Conservation (phyloP, 192 early-diverging fungal species). For the Coemansia sp. region DNA sequence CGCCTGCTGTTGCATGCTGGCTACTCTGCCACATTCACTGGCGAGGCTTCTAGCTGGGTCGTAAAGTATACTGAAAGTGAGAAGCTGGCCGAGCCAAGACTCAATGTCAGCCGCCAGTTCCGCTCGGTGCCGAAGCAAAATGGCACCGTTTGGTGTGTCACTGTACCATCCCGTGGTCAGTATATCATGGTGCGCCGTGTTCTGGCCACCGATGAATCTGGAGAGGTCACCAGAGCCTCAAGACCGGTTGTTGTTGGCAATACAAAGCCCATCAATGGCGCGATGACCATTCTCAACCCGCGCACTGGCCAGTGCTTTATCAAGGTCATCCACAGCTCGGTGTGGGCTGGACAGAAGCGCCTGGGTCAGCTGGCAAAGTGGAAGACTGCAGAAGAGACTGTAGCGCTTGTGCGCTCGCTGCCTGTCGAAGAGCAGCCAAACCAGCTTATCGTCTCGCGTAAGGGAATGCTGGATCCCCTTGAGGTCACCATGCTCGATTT, state of each 20-base stretch:
- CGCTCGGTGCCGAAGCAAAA: conserved; percentile 7
- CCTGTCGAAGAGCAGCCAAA: conserved; percentile 99
- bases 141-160: conserved; percentile 36
- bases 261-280: conserved; percentile 99
- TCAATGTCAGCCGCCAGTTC: conserved; percentile 11
- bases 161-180: conserved; percentile 32
- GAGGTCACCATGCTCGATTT: conserved; percentile 90
- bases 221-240: conserved; percentile 6
- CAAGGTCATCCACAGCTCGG: conserved; percentile 99
- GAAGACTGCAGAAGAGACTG: conserved; percentile 99
- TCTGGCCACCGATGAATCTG: conserved; percentile 3
- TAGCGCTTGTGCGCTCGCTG: conserved; percentile 95
- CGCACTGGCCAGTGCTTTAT: conserved; percentile 97
- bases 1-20: conserved; percentile 28
- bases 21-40: conserved; percentile 24
- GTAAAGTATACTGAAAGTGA: conserved; percentile 6
- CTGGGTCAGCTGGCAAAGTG: conserved; percentile 98
- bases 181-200: conserved; percentile 33
- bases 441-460: conserved; percentile 98
- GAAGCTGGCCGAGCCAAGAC: conserved; percentile 10
- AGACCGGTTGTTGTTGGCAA: conserved; percentile 46
- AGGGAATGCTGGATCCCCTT: conserved; percentile 99
- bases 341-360: conserved; percentile 99
- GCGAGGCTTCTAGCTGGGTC: conserved; percentile 1
- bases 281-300: conserved; percentile 98